These are phyloP conservation scores for Glutinoglossum americanum DNA, from an alignment of 495 filamentous ascomycete genomes.

Conservation along the genomic window DNA sequence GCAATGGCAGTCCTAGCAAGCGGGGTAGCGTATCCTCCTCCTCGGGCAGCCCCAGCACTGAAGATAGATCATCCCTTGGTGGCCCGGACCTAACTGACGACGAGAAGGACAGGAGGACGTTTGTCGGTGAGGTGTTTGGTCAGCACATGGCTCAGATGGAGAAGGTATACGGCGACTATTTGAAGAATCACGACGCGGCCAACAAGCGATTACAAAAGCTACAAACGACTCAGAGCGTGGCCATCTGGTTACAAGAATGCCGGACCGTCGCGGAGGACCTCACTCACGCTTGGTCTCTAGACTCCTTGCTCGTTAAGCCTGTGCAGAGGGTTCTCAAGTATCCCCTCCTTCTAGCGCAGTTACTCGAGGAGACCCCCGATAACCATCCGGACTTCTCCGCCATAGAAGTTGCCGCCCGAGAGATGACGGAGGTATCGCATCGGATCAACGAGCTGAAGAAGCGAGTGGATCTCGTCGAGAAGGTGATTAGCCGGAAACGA, in stretches of 20 bases:
- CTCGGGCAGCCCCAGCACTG: slow-evolving; percentile 17
- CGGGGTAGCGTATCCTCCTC: slow-evolving; percentile 25
- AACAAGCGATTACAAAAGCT: slow-evolving; percentile 55
- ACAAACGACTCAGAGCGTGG: slow-evolving; percentile 50
- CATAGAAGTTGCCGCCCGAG: slow-evolving; percentile 37
- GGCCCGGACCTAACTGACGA: slow-evolving; percentile 27
- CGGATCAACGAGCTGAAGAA: slow-evolving; percentile 88
- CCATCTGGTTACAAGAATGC: slow-evolving; percentile 83
- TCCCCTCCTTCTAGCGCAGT: slow-evolving; percentile 55
- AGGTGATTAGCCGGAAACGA: slow-evolving; percentile 67
- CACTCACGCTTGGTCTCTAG: slow-evolving; percentile 80
- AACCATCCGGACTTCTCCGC: slow-evolving; percentile 63
- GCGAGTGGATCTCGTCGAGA: slow-evolving; percentile 68
- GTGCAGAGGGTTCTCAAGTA: slow-evolving; percentile 86
- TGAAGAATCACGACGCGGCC: slow-evolving; percentile 70
- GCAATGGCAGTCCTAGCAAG: slow-evolving; percentile 21
- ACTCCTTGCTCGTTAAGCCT: slow-evolving; percentile 86
- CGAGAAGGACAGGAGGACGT: slow-evolving; percentile 57
- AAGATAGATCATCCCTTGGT: slow-evolving; percentile 17
- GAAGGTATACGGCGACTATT: slow-evolving; percentile 60
- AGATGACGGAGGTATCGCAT: slow-evolving; percentile 46
- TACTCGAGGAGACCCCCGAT: slow-evolving; percentile 54
- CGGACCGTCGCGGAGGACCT: slow-evolving; percentile 70
- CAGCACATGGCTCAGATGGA: slow-evolving; percentile 58
- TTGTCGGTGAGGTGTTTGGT: slow-evolving; percentile 58